These are phyloP conservation scores for Plenodomus tracheiphilus DNA, from an alignment of 2,329 filamentous ascomycete genomes.

Conservation along the genomic window DNA sequence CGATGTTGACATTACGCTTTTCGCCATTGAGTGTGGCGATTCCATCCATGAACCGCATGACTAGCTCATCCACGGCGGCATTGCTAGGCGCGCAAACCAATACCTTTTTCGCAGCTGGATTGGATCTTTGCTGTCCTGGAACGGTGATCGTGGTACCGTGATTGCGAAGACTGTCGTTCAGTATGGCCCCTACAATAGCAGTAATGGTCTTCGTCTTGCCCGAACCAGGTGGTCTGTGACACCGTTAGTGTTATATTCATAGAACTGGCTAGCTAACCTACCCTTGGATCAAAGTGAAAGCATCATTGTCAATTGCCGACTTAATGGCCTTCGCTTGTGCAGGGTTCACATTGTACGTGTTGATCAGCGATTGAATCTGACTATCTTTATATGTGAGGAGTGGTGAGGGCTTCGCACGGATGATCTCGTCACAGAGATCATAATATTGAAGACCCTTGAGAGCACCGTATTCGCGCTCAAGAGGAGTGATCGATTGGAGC, in stretches of 20 bases:
- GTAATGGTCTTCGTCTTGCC: constrained; percentile 99
- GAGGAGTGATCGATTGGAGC: constrained; percentile 88
- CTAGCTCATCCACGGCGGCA: constrained; percentile 93
- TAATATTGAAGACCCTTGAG: constrained; percentile 92
- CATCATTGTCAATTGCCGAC: constrained; percentile 92
- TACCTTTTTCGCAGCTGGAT: constrained; percentile 73
- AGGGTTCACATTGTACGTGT: constrained; percentile 80
- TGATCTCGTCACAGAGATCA: constrained; percentile 90
- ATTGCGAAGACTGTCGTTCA: constrained; percentile 62
- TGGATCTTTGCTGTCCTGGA: constrained; percentile 38
- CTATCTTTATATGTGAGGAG: constrained; percentile 79
- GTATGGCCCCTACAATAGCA: constrained; percentile 87
- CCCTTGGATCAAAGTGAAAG: constrained; percentile 94
- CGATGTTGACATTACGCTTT: constrained; percentile 76
- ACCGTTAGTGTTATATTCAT: constrained; percentile 19
- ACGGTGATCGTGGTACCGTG: constrained; percentile 52
- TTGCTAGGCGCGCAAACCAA: constrained; percentile 98
- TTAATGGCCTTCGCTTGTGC: constrained; percentile 91
- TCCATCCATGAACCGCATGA: constrained; percentile 86
- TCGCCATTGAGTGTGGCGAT: constrained; percentile 77
- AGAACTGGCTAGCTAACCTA: constrained; percentile 38
- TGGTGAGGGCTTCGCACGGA: constrained; percentile 86
- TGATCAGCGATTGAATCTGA: constrained; percentile 68
- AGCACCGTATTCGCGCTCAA: constrained; percentile 94
- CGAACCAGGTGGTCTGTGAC: constrained; percentile 78